Conservation (phyloP, 2,329 filamentous ascomycete species). For the Tolypocladium tropicale region DNA sequence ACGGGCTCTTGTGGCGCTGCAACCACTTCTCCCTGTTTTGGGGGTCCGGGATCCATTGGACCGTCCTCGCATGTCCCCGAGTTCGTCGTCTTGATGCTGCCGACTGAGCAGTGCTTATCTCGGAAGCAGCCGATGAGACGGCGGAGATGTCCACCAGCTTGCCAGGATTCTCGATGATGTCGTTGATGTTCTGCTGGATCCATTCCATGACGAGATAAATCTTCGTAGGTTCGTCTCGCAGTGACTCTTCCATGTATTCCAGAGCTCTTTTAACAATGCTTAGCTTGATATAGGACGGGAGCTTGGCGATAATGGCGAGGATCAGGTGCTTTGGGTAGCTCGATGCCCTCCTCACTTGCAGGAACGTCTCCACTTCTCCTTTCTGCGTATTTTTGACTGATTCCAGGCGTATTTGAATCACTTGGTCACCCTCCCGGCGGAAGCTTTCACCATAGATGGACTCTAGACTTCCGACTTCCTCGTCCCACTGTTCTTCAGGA, state of each 20-base stretch:
- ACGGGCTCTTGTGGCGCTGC: slow-evolving; percentile 50
- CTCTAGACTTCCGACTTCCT: slow-evolving; percentile 74
- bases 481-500: slow-evolving; percentile 63
- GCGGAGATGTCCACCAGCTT: slow-evolving; percentile 75
- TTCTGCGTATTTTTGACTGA: slow-evolving; percentile 40
- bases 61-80: slow-evolving; percentile 42
- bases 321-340: slow-evolving; percentile 65
- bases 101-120: slow-evolving; percentile 28
- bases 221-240: slow-evolving; percentile 78
- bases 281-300: slow-evolving; percentile 88
- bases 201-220: slow-evolving; percentile 85
- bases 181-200: slow-evolving; percentile 74
- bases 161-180: slow-evolving; percentile 77
- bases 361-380: slow-evolving; percentile 39
- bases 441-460: slow-evolving; percentile 77
- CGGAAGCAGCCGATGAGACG: slow-evolving; percentile 57
- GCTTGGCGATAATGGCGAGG: slow-evolving; percentile 55
- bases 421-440: slow-evolving; percentile 44
- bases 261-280: slow-evolving; percentile 75
- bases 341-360: slow-evolving; percentile 62
- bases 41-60: slow-evolving; percentile 52
- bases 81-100: slow-evolving; percentile 17
- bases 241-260: slow-evolving; percentile 55
- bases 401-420: slow-evolving; percentile 61
- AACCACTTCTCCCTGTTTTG: slow-evolving; percentile 60